A percentile compares a stretch with the other conserved stretches of the same genome.
Conservation (phyloP, 1,139 yeast species). For the Pichia sp. region DNA sequence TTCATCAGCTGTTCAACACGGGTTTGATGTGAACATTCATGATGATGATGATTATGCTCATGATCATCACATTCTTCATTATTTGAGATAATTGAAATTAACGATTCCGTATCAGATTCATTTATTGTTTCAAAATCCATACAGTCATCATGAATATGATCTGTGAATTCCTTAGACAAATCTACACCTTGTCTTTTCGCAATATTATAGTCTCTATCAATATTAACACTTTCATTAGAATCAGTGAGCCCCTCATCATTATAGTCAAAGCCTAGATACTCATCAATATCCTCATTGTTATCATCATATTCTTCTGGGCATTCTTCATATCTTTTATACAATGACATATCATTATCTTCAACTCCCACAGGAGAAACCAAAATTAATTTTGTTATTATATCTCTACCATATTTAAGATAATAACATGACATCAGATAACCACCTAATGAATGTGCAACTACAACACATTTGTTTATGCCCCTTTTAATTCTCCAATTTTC, state of each 20-base stretch:
- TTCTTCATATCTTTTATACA: conserved; percentile 31
- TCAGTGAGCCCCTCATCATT: no score
- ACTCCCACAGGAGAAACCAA: conserved; percentile 89
- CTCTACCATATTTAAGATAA: conserved; percentile 63
- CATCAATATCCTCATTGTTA: conserved; percentile 6
- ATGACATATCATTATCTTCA: conserved; percentile 44
- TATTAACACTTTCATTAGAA: neutral
- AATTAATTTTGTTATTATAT: conserved; percentile 60
- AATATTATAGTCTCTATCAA: conserved; percentile 14
- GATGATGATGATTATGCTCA: no score
- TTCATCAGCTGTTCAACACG: conserved; percentile 14
- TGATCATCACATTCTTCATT: conserved; percentile 1
- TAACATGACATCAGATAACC: conserved; percentile 81
- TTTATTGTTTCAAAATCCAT: conserved; percentile 12
- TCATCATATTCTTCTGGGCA: conserved; percentile 27
- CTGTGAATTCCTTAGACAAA: conserved; percentile 22
- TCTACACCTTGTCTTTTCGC: conserved; percentile 23
- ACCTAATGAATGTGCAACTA: conserved; percentile 90
- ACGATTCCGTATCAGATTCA: conserved; percentile 9
- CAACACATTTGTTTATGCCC: conserved; percentile 49
- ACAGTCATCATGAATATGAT: conserved; percentile 14
- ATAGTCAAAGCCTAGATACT: no score
- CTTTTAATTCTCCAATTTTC: conserved; percentile 72
- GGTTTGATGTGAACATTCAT: conserved; percentile 1
- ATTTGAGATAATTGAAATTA: conserved; percentile 14